phyloP scores from a whole-genome alignment of 2,329 filamentous ascomycete genomes.

The Monilinia aucupariae region DNA sequence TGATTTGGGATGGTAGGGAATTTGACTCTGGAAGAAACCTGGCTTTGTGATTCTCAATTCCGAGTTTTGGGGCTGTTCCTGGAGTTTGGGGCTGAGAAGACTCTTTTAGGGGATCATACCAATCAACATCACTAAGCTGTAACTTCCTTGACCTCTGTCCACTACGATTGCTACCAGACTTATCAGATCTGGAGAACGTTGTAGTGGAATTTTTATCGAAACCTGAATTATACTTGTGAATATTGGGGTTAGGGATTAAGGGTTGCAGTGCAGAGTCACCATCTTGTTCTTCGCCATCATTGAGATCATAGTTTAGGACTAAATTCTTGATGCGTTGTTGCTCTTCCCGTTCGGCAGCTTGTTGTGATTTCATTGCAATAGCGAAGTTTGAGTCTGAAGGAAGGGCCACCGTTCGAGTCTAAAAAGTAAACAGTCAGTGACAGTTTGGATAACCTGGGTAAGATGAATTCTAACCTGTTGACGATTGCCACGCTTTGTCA shows the following conservation, averaged over 20 bases:
- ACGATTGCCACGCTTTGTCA: slow-evolving; percentile 93
- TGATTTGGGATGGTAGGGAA: neutral
- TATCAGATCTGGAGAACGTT: slow-evolving; percentile 34
- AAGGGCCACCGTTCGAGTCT: slow-evolving; percentile 88
- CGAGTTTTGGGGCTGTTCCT: slow-evolving; percentile 12
- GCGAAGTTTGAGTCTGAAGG: slow-evolving; percentile 91
- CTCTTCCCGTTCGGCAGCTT: slow-evolving; percentile 90
- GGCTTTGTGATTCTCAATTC: neutral
- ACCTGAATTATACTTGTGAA: slow-evolving; percentile 51
- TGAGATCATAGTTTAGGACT: slow-evolving; percentile 91
- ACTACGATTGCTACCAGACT: slow-evolving; percentile 43
- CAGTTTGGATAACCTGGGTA: neutral
- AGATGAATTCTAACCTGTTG: slow-evolving; percentile 62
- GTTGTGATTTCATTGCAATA: slow-evolving; percentile 91
- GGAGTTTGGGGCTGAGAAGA: slow-evolving; percentile 22
- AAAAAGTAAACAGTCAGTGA: slow-evolving; percentile 17
- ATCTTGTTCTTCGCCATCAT: slow-evolving; percentile 74
- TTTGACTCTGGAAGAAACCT: slow-evolving; percentile 3
- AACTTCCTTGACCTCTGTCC: slow-evolving; percentile 83
- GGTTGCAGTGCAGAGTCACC: slow-evolving; percentile 53
- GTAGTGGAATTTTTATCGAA: slow-evolving; percentile 46
- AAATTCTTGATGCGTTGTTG: slow-evolving; percentile 98
- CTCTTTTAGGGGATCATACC: slow-evolving; percentile 54
- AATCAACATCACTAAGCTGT: slow-evolving; percentile 95
- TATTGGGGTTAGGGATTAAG: slow-evolving; percentile 45